These are phyloP conservation scores for Yarrowia porcina DNA, from an alignment of 805 yeast species.

Conservation along the genomic window DNA sequence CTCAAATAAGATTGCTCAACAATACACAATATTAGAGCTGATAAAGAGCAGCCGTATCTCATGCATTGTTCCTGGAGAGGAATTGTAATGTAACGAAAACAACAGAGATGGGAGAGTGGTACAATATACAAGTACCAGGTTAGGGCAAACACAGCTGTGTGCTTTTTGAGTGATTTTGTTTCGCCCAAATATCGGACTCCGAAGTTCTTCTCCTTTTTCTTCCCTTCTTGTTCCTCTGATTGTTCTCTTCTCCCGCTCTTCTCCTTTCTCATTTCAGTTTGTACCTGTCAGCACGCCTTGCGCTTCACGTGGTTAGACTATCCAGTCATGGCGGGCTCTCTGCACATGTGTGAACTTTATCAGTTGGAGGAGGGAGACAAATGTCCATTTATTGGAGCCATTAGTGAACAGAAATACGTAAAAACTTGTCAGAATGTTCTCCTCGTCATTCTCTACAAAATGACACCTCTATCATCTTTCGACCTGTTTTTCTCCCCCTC, in stretches of 20 bases:
- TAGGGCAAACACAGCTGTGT: too few species aligned
- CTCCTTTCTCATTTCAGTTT: not conserved
- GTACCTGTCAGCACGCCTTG: conserved; percentile 20
- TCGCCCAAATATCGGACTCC: too few species aligned
- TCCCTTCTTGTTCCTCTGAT: too few species aligned
- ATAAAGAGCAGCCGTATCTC: conserved; percentile 19
- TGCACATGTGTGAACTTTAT: conserved; percentile 21
- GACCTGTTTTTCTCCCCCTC: not conserved
- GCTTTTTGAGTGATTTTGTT: too few species aligned
- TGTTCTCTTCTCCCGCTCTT: too few species aligned
- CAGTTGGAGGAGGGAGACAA: not conserved
- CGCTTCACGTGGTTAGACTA: conserved; percentile 19
- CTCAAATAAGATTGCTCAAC: conserved; percentile 15
- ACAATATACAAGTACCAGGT: too few species aligned
- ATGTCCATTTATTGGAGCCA: too few species aligned
- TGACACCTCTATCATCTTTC: not conserved
- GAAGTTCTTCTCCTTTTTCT: too few species aligned
- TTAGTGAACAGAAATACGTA: too few species aligned
- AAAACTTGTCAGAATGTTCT: not conserved
- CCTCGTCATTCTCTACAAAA: not conserved
- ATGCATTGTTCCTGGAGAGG: conserved; percentile 1
- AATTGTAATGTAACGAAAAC: not conserved
- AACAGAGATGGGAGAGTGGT: too few species aligned
- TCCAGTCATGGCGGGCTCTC: conserved; percentile 18
- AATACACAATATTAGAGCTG: conserved; percentile 20